These are phyloP conservation scores for Mycena filopes DNA, from an alignment of 768 basidiomycete species.

Conservation along the genomic window DNA sequence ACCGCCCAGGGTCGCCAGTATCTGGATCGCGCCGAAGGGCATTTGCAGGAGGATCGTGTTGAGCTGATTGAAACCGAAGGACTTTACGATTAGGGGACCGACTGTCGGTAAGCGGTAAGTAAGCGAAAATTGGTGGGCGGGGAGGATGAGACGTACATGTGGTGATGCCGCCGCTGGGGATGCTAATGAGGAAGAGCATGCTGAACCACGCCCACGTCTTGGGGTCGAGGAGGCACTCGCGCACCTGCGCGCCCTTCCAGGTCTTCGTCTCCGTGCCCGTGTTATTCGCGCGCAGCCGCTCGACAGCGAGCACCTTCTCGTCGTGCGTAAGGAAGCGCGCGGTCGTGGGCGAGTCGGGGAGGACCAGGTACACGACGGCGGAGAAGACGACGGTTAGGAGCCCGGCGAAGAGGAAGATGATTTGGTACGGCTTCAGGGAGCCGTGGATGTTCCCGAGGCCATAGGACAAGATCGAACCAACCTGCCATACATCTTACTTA, in stretches of 20 bases:
- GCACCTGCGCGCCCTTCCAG: slow-evolving; percentile 37
- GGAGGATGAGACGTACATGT: slow-evolving; percentile 22
- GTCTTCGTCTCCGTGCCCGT: slow-evolving; percentile 40
- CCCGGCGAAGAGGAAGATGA: slow-evolving; percentile 34
- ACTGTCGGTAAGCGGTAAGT: slow-evolving; percentile 2
- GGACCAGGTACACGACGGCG: slow-evolving; percentile 24
- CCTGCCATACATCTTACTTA: not conserved
- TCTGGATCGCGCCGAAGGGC: slow-evolving; percentile 34
- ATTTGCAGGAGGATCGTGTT: slow-evolving; percentile 34
- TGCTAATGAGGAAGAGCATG: slow-evolving; percentile 32
- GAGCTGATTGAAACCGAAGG: slow-evolving; percentile 36
- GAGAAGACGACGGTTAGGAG: slow-evolving; percentile 28
- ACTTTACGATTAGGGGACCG: slow-evolving; percentile 33
- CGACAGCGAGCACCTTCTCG: slow-evolving; percentile 31
- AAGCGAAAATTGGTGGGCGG: not conserved
- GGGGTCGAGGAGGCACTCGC: slow-evolving; percentile 29
- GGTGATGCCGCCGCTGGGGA: slow-evolving; percentile 30
- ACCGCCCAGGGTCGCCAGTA: slow-evolving; percentile 26
- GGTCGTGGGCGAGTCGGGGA: slow-evolving; percentile 30
- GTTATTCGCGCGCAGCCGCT: slow-evolving; percentile 36
- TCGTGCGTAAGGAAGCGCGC: slow-evolving; percentile 32
- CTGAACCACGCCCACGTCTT: slow-evolving; percentile 33
- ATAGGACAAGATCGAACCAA: slow-evolving; percentile 32
- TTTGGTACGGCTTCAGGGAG: slow-evolving; percentile 30
- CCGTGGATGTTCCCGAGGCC: slow-evolving; percentile 31